Evolutionary conservation across 2,329 filamentous ascomycete genomes (phyloP), one percentile per base, ranked within the genome.

Genomic region (Aspergillus amoenus): DNA sequence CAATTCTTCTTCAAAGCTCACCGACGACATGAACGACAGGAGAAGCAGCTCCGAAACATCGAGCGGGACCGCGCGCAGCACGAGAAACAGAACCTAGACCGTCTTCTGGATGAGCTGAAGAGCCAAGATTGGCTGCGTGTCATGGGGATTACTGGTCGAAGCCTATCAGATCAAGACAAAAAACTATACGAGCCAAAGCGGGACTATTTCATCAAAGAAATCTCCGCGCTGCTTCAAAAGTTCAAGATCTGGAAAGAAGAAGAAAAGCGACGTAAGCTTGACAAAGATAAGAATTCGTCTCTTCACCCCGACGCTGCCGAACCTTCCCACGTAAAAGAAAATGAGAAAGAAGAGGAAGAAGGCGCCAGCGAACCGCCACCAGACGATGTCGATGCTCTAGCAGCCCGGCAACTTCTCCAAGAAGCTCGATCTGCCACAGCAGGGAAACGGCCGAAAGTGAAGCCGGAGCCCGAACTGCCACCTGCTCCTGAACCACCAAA

Each of bases 111-210:
- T 53, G 91, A 91, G 17, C 82, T 99, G 1, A 89, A 91, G 70
- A 90, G 93, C 2, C 91, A 90, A 57, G 94, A 97, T 73, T 99
- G 94, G 94, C 80, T 97, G 56, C 88, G 90, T 60, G 84, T 93
- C 4, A 92, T 99, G 86, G 94, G 93, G 24, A 88, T 97, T 34
- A 93, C 87, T 62, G 91, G 84, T 39, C 78, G 95, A 42, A 95
- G 84, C 39, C 78, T 95, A 39, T 95, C 91, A 0, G 93, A 97
- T 68, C 86, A 86, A 21, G 90, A 91, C 68, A 93, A 91, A 75
- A 94, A 89, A 72, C 84, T 88, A 30, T 97, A 91, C 73, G 91
- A 96, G 73, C 87, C 89, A 2, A 94, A 94, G 60, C 85, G 94
- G 27, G 83, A 88, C 59, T 87, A 93, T 71, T 96, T 97, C 70